A percentile compares a stretch with the other conserved stretches of the same genome.
phyloP scores from a whole-genome alignment of 345 rosid genomes.

The Sonneratia alba region DNA sequence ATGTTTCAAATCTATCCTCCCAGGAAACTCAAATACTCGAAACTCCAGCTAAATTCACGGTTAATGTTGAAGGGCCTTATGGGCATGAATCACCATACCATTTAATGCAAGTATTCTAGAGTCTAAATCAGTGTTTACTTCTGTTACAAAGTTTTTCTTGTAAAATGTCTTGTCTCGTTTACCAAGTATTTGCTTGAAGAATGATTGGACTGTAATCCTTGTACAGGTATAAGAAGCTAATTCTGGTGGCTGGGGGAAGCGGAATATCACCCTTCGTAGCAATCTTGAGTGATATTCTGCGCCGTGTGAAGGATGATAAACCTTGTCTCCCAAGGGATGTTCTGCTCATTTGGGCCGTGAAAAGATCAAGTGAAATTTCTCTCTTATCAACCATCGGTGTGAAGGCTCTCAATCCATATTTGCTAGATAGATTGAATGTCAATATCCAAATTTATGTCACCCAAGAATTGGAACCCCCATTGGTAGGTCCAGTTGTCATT shows the following conservation, averaged over 20 bases:
- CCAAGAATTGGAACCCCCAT: constrained; percentile 22
- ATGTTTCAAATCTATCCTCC: constrained; percentile 9
- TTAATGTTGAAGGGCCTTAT: constrained; percentile 45
- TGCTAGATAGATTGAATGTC: constrained; percentile 19
- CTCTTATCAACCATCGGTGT: constrained; percentile 24
- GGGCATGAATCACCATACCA: constrained; percentile 39
- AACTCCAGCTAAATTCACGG: constrained; percentile 16
- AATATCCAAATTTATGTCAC: constrained; percentile 29
- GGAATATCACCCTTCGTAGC: constrained; percentile 52
- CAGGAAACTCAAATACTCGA: constrained; percentile 5
- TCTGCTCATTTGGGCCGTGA: constrained; percentile 36
- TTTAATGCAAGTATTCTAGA: constrained; percentile 28
- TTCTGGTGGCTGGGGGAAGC: constrained; percentile 44
- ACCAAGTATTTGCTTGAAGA: not conserved
- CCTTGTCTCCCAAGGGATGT: constrained; percentile 32
- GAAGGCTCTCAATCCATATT: constrained; percentile 21
- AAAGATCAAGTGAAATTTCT: constrained; percentile 28
- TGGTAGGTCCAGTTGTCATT: constrained; percentile 21
- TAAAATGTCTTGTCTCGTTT: not conserved
- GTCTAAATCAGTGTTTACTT: not conserved
- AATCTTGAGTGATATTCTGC: constrained; percentile 32
- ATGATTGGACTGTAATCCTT: not conserved
- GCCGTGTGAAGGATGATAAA: constrained; percentile 24
- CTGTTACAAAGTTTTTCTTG: not conserved
- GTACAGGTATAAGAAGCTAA: constrained; percentile 34